A percentile compares a stretch with the other conserved stretches of the same genome.
Evolutionary conservation across 2,329 filamentous ascomycete genomes (phyloP).

Genomic region (Cytospora chrysosperma): DNA sequence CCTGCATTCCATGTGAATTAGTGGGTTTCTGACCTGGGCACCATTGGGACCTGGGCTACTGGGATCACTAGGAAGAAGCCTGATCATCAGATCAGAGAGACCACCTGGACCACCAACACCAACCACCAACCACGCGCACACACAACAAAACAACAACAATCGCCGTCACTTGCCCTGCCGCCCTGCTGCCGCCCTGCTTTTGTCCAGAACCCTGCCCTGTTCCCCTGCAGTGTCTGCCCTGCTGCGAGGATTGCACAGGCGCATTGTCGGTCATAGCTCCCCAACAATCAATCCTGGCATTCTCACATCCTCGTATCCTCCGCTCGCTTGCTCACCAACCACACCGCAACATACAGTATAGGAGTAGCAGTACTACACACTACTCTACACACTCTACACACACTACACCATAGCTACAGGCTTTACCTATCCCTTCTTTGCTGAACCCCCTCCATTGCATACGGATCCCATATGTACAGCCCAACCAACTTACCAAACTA

Average conservation of each 20-base stretch:
- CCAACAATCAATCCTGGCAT: constrained; percentile 2
- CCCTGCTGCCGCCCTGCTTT: background rate
- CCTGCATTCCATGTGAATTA: background rate
- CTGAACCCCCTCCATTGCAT: background rate
- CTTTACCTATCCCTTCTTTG: constrained; percentile 3
- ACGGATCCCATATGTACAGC: constrained; percentile 3
- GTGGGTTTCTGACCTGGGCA: background rate
- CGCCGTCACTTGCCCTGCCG: too few relatives aligned
- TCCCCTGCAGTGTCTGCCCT: background rate
- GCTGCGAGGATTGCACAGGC: constrained; percentile 16
- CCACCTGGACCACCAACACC: background rate
- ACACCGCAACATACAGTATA: constrained; percentile 16
- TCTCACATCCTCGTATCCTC: background rate
- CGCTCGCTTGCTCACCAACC: constrained; percentile 6
- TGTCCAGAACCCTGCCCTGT: background rate
- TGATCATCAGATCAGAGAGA: background rate
- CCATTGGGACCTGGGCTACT: background rate
- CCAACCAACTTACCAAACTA: background rate
- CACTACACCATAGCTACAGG: background rate
- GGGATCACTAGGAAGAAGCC: background rate
- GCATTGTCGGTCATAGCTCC: constrained; percentile 17
- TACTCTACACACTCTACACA: background rate
- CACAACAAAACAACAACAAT: background rate
- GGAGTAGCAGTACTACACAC: background rate
- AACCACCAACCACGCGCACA: background rate